These are phyloP conservation scores for Aspergillus sp. DNA, from an alignment of 2,329 filamentous ascomycete genomes.

Conservation along the genomic window DNA sequence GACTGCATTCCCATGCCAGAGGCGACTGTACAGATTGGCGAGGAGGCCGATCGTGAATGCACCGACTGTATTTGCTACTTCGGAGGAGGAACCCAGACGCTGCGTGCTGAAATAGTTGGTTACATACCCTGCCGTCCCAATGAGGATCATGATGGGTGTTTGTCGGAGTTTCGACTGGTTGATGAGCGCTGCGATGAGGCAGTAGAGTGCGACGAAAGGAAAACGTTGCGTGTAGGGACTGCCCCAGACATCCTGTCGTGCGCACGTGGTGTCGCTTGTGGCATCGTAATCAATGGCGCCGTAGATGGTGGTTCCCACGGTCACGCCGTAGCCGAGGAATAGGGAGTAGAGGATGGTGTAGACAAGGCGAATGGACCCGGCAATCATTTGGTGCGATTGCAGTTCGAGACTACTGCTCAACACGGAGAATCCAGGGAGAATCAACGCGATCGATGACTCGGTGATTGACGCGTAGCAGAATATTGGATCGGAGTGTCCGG, in stretches of 20 bases:
- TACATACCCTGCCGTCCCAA: slow-evolving; percentile 72
- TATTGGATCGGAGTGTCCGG: slow-evolving; percentile 36
- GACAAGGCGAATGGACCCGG: slow-evolving; percentile 73
- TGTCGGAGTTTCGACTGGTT: slow-evolving; percentile 82
- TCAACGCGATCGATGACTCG: slow-evolving; percentile 75
- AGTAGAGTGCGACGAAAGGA: slow-evolving; percentile 73
- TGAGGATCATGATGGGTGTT: slow-evolving; percentile 73
- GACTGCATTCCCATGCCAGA: slow-evolving; percentile 75
- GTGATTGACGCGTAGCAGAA: slow-evolving; percentile 75
- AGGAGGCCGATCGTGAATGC: slow-evolving; percentile 75
- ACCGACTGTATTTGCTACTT: slow-evolving; percentile 76
- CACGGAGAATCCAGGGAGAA: slow-evolving; percentile 70
- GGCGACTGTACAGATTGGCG: slow-evolving; percentile 75
- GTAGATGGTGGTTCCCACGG: slow-evolving; percentile 67
- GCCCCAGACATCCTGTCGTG: slow-evolving; percentile 32
- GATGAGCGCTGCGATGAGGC: slow-evolving; percentile 73
- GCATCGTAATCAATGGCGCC: slow-evolving; percentile 63
- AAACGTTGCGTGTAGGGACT: slow-evolving; percentile 59
- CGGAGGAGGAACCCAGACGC: slow-evolving; percentile 70
- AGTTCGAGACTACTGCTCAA: slow-evolving; percentile 67
- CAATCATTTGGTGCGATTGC: slow-evolving; percentile 70
- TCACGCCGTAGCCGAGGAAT: slow-evolving; percentile 74
- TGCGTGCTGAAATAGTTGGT: slow-evolving; percentile 75
- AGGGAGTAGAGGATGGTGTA: slow-evolving; percentile 76
- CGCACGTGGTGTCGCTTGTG: slow-evolving; percentile 50